These are phyloP conservation scores for Mycosphaerella arachidis DNA, from an alignment of 2,329 filamentous ascomycete species.

Conservation along the genomic window DNA sequence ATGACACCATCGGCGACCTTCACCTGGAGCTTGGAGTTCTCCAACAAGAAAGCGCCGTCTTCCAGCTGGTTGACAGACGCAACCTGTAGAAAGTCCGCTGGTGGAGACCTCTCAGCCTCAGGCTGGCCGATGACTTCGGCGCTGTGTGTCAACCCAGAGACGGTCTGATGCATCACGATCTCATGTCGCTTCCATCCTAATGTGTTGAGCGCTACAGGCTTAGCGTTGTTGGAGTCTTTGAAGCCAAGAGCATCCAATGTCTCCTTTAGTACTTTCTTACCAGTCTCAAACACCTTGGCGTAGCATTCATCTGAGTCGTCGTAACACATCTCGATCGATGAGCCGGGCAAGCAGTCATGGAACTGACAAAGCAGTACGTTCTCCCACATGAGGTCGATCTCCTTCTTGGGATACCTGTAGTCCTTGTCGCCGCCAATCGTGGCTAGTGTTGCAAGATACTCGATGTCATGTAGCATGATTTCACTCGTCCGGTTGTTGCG, in stretches of 20 bases:
- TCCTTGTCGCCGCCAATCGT: slow-evolving; percentile 60
- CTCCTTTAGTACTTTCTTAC: slow-evolving; percentile 65
- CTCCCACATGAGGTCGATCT: slow-evolving; percentile 98
- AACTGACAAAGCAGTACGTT: slow-evolving; percentile 88
- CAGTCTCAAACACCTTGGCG: slow-evolving; percentile 72
- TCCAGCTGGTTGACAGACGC: slow-evolving; percentile 14
- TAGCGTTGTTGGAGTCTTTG: slow-evolving; percentile 40
- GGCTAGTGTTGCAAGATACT: slow-evolving; percentile 80
- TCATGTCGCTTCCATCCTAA: slow-evolving; percentile 69
- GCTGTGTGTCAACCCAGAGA: neutral
- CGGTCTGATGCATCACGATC: slow-evolving; percentile 4
- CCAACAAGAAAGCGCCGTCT: slow-evolving; percentile 61
- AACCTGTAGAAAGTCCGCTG: slow-evolving; percentile 1
- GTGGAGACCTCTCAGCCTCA: neutral
- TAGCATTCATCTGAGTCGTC: slow-evolving; percentile 92
- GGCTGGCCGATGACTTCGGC: slow-evolving; percentile 16
- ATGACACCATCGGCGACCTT: slow-evolving; percentile 71
- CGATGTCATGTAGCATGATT: slow-evolving; percentile 77
- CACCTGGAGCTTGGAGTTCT: slow-evolving; percentile 72
- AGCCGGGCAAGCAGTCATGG: slow-evolving; percentile 93
- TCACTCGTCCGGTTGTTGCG: slow-evolving; percentile 85
- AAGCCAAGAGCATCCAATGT: slow-evolving; percentile 66
- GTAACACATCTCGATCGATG: slow-evolving; percentile 96
- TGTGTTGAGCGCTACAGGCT: slow-evolving; percentile 71
- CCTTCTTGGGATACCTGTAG: slow-evolving; percentile 88